phyloP scores from a whole-genome alignment of 306 rosid genomes.

The Fagus sylvatica region DNA sequence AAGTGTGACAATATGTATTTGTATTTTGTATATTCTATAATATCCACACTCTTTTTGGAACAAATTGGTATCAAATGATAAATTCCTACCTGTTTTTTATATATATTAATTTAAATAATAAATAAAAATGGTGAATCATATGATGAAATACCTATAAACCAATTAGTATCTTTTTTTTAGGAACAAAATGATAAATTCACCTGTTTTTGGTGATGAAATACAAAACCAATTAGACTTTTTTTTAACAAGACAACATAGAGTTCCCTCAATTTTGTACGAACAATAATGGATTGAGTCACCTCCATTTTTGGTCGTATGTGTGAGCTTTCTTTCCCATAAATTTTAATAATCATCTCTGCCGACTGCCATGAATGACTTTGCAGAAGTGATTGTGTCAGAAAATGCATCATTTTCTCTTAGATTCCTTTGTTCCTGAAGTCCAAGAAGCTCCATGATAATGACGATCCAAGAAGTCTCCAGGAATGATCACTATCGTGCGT shows the following conservation, averaged over 20 bases:
- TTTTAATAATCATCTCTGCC: background rate
- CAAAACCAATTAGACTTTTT: too few relatives aligned
- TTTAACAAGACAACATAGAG: background rate
- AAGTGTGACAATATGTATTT: too few relatives aligned
- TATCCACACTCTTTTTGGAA: too few relatives aligned
- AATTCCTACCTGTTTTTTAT: too few relatives aligned
- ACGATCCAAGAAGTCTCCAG: background rate
- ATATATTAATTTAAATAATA: too few relatives aligned
- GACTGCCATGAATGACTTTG: background rate
- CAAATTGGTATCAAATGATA: too few relatives aligned
- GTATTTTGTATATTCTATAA: too few relatives aligned
- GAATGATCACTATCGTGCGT: background rate
- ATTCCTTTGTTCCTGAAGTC: background rate
- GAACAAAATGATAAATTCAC: too few relatives aligned
- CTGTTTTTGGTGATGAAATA: too few relatives aligned
- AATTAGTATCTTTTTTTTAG: too few relatives aligned
- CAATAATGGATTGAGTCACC: background rate
- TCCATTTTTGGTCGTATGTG: background rate
- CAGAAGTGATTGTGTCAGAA: constrained; percentile 17
- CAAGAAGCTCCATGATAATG: background rate
- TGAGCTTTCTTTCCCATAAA: background rate
- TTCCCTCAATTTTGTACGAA: background rate
- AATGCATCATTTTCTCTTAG: background rate
- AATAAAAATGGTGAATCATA: too few relatives aligned
- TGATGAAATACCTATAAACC: too few relatives aligned